Evolutionary conservation across 176 grass and related monocot genomes (phyloP), one percentile per base, ranked within the genome.

Genomic region (Puya raimondii): DNA sequence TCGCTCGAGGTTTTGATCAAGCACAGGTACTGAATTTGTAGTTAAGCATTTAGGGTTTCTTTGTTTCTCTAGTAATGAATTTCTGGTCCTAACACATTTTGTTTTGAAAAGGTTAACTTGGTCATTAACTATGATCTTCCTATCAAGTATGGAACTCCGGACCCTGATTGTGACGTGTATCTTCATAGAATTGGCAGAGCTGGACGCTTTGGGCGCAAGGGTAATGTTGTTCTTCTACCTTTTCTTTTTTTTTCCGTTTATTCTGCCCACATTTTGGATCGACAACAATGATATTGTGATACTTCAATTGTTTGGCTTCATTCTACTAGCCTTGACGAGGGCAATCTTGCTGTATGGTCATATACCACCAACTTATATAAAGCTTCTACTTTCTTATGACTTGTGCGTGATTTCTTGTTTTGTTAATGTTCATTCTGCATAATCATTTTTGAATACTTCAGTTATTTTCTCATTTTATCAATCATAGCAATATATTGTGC

Each of bases 121-220:
- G 93, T 96, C 33, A 96, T 92, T 72, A 96, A 96, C 71, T 96
- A 85, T 72, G 93, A 90, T 69, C 85, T 96, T 72, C 93, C 93
- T 69, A 64, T 90, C 80, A 92, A 92, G 75, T 71, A 81, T 67
- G 68, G 67, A 11, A 87, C 74, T n/a, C 75, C 56, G 80, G 81
- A 89, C 67, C 89, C 93, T 27, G 88, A 92, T 82, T 92, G 75
- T 71, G 92, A 96, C 75, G 84, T 96, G 53, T 96, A 96, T 81
- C 79, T 96, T 79, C 92, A 92, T 61, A 91, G 92, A 84, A 84
- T 96, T 75, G 88, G 92, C 53, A 87, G 93, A 92, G 89, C 93
- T 74, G 93, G 93, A 7, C 84, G 93, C 50, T 96, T 96, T 73
- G 89, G 93, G 21, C 81, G 93, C 61, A 96, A 92, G 79, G 93